Evolutionary conservation across 2,329 filamentous ascomycete genomes (phyloP), one percentile per base, ranked within the genome.

Genomic region (Trichoderma sp.): DNA sequence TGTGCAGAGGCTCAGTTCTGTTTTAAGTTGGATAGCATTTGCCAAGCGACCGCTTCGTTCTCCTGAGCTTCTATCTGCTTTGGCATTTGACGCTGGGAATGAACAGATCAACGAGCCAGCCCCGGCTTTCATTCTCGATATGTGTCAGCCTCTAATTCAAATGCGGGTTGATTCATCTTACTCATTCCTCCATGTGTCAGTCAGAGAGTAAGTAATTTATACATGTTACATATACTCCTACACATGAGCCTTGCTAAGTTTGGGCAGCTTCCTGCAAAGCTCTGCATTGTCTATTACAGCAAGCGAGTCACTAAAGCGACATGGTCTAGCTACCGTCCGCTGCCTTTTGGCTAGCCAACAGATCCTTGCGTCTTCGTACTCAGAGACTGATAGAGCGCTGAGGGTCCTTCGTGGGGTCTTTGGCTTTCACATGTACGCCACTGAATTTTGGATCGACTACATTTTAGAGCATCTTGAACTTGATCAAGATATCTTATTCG

Each of bases 21-120:
- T 80, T 0, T 64, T 81, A 2, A 74, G 77, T 3, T 82, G 79
- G 79, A 75, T 82, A 16, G 77, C 79, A 0, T 81, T 78, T 59
- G 69, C 79, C 0, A 78, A 76, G 54, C 71, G 78, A 0, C 80
- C 79, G 0, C 71, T 82, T 1, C 72, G 71, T 39, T 77, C 72
- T 39, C 28, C 74, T 1, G 79, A 81, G 58, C 71, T 81, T 6
- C 69, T 73, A 13, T 81, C 79, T 1, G 80, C 79, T 0, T 59
- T 80, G 0, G 58, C 75, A 0, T 79, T 80, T 54, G 70, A 71
- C 14, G 28, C 61, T 0, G 71, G 69, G 6, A 54, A 74, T 10
- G 43, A 65, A 18, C 39, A 64, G 0, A 34, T 71, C 0, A 43
- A 64, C 0, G 39, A 68, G 3, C 58, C 76, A 3, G 73, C 71